Conservation (phyloP, 345 rosid genomes). For the Conringia planisiliqua region DNA sequence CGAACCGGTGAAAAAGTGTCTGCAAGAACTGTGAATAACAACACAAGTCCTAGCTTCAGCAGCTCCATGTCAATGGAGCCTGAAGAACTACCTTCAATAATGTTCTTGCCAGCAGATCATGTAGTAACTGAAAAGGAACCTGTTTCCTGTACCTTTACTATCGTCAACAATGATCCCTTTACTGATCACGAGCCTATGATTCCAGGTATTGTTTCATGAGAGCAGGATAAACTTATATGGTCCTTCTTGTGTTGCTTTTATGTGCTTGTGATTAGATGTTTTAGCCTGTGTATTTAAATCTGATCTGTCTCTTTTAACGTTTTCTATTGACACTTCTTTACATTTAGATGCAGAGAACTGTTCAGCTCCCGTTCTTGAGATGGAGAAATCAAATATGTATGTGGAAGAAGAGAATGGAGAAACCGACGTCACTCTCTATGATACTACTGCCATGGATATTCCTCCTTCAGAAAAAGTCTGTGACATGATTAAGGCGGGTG, state of each 20-base stretch:
- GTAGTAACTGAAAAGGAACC: not conserved
- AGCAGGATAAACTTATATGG: not conserved
- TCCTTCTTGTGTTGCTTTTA: not conserved
- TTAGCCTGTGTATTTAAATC: not conserved
- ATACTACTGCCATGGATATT: not conserved
- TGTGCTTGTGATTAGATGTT: not conserved
- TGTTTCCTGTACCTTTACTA: not conserved
- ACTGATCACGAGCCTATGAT: conserved; percentile 9
- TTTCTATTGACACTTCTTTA: conserved; percentile 9
- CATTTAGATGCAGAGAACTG: conserved; percentile 29
- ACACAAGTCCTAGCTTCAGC: not conserved
- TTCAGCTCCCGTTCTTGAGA: conserved; percentile 21
- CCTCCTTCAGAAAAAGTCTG: not conserved
- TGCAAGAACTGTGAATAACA: not conserved
- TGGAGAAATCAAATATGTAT: not conserved
- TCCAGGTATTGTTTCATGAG: not conserved
- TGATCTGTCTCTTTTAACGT: not conserved
- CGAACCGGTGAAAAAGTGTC: not conserved
- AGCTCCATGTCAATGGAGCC: conserved; percentile 20
- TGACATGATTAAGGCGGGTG: conserved; percentile 21
- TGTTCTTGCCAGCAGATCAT: not conserved
- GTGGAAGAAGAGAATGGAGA: not conserved
- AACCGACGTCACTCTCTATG: not conserved
- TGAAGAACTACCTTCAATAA: not conserved
- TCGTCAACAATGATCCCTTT: not conserved